Conservation (phyloP, 768 basidiomycete species). For the Serendipita vermifera region DNA sequence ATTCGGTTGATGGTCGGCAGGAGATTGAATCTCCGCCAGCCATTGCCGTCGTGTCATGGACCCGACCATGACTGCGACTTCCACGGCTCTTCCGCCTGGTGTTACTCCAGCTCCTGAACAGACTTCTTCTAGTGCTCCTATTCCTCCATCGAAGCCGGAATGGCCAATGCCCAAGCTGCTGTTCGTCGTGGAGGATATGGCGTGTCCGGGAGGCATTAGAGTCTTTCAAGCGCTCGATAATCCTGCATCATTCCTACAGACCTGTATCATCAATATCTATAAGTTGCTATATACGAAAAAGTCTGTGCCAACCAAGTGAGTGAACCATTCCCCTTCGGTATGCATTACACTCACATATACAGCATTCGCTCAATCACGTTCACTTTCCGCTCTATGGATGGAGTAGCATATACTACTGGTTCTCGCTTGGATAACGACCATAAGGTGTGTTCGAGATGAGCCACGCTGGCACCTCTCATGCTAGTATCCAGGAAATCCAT, state of each 20-base stretch:
- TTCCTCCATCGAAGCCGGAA: constrained; percentile 18
- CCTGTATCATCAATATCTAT: constrained; percentile 28
- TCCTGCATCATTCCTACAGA: constrained; percentile 26
- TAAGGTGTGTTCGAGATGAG: constrained; percentile 28
- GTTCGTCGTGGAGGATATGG: constrained; percentile 44
- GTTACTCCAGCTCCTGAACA: neutral
- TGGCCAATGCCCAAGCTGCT: constrained; percentile 48
- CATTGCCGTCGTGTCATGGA: too few species aligned
- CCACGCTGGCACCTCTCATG: neutral
- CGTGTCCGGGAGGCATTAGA: constrained; percentile 42
- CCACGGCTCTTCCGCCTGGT: constrained; percentile 3
- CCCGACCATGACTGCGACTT: neutral
- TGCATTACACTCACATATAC: too few species aligned
- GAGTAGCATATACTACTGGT: constrained; percentile 58
- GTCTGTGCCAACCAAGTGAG: constrained; percentile 38
- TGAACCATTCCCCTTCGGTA: constrained; percentile 7
- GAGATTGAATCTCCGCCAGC: too few species aligned
- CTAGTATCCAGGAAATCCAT: constrained; percentile 44
- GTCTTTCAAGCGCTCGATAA: constrained; percentile 43
- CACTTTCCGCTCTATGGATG: constrained; percentile 33
- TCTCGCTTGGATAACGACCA: constrained; percentile 28
- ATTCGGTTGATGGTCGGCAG: too few species aligned
- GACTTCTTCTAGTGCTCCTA: constrained; percentile 7
- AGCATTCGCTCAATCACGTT: constrained; percentile 18
- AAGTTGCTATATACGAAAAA: constrained; percentile 33